Base-by-base conservation (phyloP, 768 basidiomycete species). In the Sporobolomyces pararoseus region DNA sequence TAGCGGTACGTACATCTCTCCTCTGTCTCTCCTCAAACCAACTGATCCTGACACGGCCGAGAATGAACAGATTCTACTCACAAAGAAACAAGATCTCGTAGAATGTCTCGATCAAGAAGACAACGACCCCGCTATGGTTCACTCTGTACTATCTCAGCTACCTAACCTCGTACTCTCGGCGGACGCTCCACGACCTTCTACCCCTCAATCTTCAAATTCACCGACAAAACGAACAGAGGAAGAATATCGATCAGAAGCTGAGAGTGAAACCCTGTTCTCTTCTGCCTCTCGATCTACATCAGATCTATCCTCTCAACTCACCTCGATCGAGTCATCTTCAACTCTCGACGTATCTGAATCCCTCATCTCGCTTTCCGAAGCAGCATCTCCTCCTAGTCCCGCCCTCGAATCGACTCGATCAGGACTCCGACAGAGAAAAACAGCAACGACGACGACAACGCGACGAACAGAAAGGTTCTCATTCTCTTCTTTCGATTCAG, bases 51-150 rank as follows among this genome's bases (percentile, higher is more conserved):
- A n/a, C n/a, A n/a, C n/a, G n/a, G n/a, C n/a, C n/a, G n/a, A n/a
- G n/a, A n/a, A n/a, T 32, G 13, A 32, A 9, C 75, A 82, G 81
- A 80, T 82, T 31, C 75, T 82, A 27, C 74, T 81, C 4, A 71
- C 76, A 0, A 81, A 82, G 63, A 79, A 79, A 62, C 71, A 76
- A 19, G 77, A 79, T 54, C 68, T 81, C 71, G 27, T 78, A 29
- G 47, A 34, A 60, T 16, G 71, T 80, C n/a, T 57, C 65, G 12
- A 19, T 34, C 3, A 53, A 27, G 74, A 75, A 35, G 63, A 39
- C 2, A 78, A 80, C 16, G 82, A 82, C 67, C 80, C 81, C 0
- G 79, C 78, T 1, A 76, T 81, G 9, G 75, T 82, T 0, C 81
- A 82, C 68, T 79, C 81, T 0, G 75, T 79, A 1, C 78, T 82